These are phyloP conservation scores for Didymella keratinophila DNA, from an alignment of 2,329 filamentous ascomycete species.

Conservation along the genomic window DNA sequence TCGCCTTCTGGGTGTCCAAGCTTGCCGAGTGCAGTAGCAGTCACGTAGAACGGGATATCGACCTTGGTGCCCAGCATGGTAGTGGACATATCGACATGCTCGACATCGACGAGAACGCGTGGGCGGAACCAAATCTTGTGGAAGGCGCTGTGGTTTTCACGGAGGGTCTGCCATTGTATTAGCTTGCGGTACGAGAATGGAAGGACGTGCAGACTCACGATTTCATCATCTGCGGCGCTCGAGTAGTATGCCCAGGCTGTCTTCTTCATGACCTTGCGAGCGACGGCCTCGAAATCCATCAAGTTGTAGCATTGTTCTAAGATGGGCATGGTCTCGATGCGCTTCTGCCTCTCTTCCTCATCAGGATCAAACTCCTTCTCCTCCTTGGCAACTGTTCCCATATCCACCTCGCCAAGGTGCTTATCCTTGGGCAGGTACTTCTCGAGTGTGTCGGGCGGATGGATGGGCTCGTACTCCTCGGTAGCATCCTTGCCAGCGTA, in stretches of 20 bases:
- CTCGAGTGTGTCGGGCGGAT: constrained; percentile 57
- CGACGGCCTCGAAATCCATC: constrained; percentile 91
- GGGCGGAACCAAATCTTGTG: constrained; percentile 98
- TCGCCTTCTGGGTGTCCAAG: constrained; percentile 94
- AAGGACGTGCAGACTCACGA: constrained; percentile 61
- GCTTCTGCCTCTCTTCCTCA: constrained; percentile 76
- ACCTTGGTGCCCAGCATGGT: constrained; percentile 92
- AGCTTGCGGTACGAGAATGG: neutral
- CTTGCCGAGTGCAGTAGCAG: constrained; percentile 93
- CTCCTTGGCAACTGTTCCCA: constrained; percentile 46
- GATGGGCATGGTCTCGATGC: constrained; percentile 57
- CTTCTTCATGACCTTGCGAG: constrained; percentile 90
- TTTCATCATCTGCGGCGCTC: constrained; percentile 88
- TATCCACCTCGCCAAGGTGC: constrained; percentile 51
- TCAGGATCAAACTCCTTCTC: constrained; percentile 61
- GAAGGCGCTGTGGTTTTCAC: constrained; percentile 94
- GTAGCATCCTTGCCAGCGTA: constrained; percentile 62
- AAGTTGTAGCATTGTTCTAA: constrained; percentile 57
- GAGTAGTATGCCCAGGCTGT: constrained; percentile 98
- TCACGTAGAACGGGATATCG: constrained; percentile 92
- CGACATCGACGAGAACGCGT: constrained; percentile 86
- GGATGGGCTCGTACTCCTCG: constrained; percentile 62
- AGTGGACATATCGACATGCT: constrained; percentile 83
- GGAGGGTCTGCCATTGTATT: constrained; percentile 71
- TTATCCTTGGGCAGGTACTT: constrained; percentile 55